Percentiles rank a stretch among this genome's conserved stretches.
Evolutionary conservation across 2,329 filamentous ascomycete species (phyloP).

Genomic region (Aspergillus uvarum): DNA sequence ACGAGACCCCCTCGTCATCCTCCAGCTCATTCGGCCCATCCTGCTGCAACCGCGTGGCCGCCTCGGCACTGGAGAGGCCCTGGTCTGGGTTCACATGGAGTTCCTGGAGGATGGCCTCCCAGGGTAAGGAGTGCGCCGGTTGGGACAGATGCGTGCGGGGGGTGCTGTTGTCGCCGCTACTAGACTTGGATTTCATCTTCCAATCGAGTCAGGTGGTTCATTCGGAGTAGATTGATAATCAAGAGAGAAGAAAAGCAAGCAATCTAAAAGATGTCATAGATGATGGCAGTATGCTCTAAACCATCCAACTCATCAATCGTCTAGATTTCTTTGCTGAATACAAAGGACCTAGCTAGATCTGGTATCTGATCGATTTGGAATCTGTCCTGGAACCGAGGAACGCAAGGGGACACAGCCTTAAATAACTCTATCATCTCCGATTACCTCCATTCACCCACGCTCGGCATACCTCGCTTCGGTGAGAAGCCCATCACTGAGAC

Average conservation of each 20-base stretch:
- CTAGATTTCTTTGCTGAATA: neutral
- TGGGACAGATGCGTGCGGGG: conserved; percentile 49
- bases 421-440: neutral
- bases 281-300: neutral
- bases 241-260: neutral
- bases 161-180: neutral
- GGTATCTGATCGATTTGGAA: neutral
- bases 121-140: conserved; percentile 63
- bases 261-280: neutral
- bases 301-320: neutral
- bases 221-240: neutral
- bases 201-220: neutral
- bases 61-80: conserved; percentile 58
- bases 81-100: conserved; percentile 57
- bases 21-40: conserved; percentile 66
- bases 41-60: conserved; percentile 53
- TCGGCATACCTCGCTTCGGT: neutral
- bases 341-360: neutral
- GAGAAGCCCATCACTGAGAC: too few relatives aligned
- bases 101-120: conserved; percentile 54
- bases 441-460: neutral
- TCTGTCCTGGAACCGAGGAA: neutral
- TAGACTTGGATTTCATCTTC: conserved; percentile 3
- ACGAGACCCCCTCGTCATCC: conserved; percentile 62
- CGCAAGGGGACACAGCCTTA: neutral